Evolutionary conservation across 257 asterid genomes (phyloP), one percentile per base, ranked within the genome.

Genomic region (Linaria vulgaris): DNA sequence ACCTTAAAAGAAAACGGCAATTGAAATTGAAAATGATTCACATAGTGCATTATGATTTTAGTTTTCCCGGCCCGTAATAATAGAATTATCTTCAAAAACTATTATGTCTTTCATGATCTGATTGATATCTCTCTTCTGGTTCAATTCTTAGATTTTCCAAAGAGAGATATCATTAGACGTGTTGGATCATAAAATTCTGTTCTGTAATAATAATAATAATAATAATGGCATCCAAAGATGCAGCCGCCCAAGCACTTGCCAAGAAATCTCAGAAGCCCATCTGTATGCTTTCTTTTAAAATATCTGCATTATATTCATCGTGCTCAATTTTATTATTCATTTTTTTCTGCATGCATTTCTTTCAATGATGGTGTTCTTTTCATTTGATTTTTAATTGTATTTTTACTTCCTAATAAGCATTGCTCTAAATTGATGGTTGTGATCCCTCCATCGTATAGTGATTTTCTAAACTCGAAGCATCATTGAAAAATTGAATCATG

Each of bases 241-340:
- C 73, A 64, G 70, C 59, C 64, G 22, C 81, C 48, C 69, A 62
- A 69, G 52, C 80, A 15, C 52, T 78, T 15, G 44, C 78, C 74
- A 79, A 76, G 74, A 67, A 24, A 54, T 73, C 82, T 25, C 53
- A 15, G 24, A 77, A 69, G 52, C 86, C 86, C 70, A 39, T 48
- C 49, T 80, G 86, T 78, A 64, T 64, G 16, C 20, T 34, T 11
- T 34, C 41, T 34, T 34, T 11, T 41, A 1, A 19, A 13, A 41
- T 24, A 12, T 50, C 23, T 9, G 47, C 44, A 24, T 7, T 10
- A 3, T 47, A 23, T 23, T 30, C 21, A 3, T 23, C 12, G 23
- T 55, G 22, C 17, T 19, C 21, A 21, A 17, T 58, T n/a, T 20
- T 14, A 10, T 57, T 15, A 11, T 5, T 0, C 19, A 27, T 48